Evolutionary conservation across 306 rosid genomes (phyloP), one percentile per base, ranked within the genome.

Genomic region (Erythrophleum fordii): DNA sequence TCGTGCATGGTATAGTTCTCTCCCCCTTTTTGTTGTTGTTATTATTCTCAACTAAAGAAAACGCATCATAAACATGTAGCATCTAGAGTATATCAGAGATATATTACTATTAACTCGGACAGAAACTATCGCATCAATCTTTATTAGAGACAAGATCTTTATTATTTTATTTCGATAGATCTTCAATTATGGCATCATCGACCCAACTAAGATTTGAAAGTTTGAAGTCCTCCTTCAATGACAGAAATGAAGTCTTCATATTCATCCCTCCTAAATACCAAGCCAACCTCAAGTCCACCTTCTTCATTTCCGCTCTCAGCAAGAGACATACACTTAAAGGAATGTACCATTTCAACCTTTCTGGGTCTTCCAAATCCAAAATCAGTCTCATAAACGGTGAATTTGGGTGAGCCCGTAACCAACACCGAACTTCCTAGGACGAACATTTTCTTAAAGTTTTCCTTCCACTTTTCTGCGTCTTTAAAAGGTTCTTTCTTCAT

Each of bases 291-390:
- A 82, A 86, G 69, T 31, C 86, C 89, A n/a, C 77, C 86, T 31
- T 85, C 84, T 4, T 11, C 9, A 8, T 59, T 23, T 62, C 84
- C 64, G 70, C 74, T 70, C 29, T 86, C 89, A 55, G 89, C 84
- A 62, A 86, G 60, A 64, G 89, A 82, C 73, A 86, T 69, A 71
- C 76, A 6, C 79, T 79, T 86, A 2, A 45, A 26, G 0, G 56
- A 41, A 79, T 86, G 86, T 3, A 75, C 73, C 89, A 86, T 86
- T n/a, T 86, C 89, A 31, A 82, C 89, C 77, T 86, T 86, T 1
- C 4, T n/a, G 2, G 89, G 86, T 29, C 68, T 82, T 76, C 89
- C 89, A 39, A 86, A 86, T 17, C 89, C 89, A 86, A 82, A 86
- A 23, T 82, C 77, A 61, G 86, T 79, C 31, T 82, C 82, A 74